Evolutionary conservation across 495 filamentous ascomycete genomes (phyloP), one percentile per base, ranked within the genome.

Genomic region (Xylaria cubensis): DNA sequence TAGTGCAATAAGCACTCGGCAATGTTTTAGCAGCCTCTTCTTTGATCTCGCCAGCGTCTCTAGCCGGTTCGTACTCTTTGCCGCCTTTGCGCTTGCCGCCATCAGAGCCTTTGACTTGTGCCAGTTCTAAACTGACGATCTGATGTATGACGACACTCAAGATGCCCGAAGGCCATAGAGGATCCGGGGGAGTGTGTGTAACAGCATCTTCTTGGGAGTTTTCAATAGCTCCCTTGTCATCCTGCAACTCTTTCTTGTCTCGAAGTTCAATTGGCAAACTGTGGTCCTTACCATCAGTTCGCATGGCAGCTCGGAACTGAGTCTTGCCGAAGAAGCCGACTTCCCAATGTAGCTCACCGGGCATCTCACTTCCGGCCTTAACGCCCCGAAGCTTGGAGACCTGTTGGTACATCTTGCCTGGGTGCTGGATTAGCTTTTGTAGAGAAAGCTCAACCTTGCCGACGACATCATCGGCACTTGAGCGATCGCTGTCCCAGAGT

Each of bases 311-410:
- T 39, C 95, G 86, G 81, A 97, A 91, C 70, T 93, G 88, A 4
- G 95, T 93, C 83, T 97, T 97, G 67, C 89, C 89, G 69, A 97
- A 98, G 81, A 91, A 98, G 8, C 95, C 95, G 55, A 98, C 94
- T 79, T 97, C 95, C 95, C 95, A 98, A 79, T 95, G 91, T 32
- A 98, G 84, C 77, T 97, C 90, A 62, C 95, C 95, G 0, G 95
- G 95, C 95, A 98, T 98, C 67, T 88, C 88, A 74, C 89, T 95
- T 53, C 90, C 94, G 51, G 93, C 90, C 66, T 95, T 91, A 77
- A 95, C 87, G 12, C 94, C 94, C 17, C 87, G 83, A 0, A 98
- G 87, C 71, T 92, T 93, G 0, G 94, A 97, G n/a, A 94, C 86
- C 77, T 98, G 93, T 26, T 93, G 91, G 76, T 94, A 95, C 93